Evolutionary conservation across 2,329 filamentous ascomycete species (phyloP).

Genomic region (Trichoderma sp.): DNA sequence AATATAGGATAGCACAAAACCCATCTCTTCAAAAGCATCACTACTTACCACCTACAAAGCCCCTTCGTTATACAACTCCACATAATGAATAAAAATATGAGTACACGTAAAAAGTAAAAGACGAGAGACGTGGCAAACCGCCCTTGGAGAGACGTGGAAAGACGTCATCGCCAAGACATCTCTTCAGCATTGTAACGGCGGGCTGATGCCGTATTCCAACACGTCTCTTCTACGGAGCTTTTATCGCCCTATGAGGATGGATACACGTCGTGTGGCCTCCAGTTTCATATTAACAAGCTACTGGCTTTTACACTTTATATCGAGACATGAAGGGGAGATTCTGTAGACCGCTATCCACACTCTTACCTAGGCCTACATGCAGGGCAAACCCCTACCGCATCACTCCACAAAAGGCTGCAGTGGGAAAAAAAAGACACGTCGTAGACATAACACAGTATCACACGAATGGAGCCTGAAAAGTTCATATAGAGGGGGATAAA

Average conservation of each 20-base stretch:
- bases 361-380: neutral
- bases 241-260: neutral
- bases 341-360: neutral
- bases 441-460: neutral
- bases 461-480: neutral
- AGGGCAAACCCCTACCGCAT: conserved; percentile 17
- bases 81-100: neutral
- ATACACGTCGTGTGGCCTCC: neutral
- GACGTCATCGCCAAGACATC: neutral
- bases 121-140: neutral
- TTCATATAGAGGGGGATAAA: neutral
- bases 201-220: neutral
- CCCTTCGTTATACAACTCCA: neutral
- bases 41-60: neutral
- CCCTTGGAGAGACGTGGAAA: neutral
- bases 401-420: conserved; percentile 1
- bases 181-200: neutral
- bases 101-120: neutral
- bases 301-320: neutral
- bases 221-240: neutral
- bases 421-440: neutral
- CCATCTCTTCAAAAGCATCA: neutral
- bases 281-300: neutral
- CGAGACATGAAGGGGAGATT: neutral
- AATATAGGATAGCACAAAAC: neutral